Percentiles rank a stretch among this genome's conserved stretches.
These are phyloP conservation scores for Penicillium cinerascens DNA, from an alignment of 495 filamentous ascomycete species.

Conservation along the genomic window DNA sequence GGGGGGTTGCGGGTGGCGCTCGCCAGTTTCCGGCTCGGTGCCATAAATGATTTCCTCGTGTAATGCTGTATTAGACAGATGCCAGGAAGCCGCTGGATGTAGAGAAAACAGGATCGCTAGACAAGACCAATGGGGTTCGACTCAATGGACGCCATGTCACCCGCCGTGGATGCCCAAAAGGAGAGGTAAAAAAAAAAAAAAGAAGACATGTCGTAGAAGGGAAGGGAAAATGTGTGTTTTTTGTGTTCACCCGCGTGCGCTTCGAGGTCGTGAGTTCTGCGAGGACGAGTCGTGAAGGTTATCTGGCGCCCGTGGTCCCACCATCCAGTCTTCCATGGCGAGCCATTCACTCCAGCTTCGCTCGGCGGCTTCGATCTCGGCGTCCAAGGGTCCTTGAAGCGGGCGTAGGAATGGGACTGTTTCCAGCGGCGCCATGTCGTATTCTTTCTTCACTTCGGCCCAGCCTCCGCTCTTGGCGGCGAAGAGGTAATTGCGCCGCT, in stretches of 20 bases:
- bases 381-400: slow-evolving; percentile 65
- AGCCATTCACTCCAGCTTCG: slow-evolving; percentile 80
- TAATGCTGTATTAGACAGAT: slow-evolving; percentile 16
- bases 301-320: slow-evolving; percentile 59
- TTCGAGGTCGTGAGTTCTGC: slow-evolving; percentile 35
- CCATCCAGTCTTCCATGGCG: slow-evolving; percentile 96
- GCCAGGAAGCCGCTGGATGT: slow-evolving; percentile 1
- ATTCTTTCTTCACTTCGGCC: slow-evolving; percentile 81
- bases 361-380: slow-evolving; percentile 83
- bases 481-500: slow-evolving; percentile 91
- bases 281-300: slow-evolving; percentile 45
- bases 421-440: slow-evolving; percentile 79
- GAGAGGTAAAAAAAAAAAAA: slow-evolving; percentile 3
- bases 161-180: slow-evolving; percentile 5
- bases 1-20: neutral
- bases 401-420: slow-evolving; percentile 83
- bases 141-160: slow-evolving; percentile 17
- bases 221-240: neutral
- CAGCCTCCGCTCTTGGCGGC: slow-evolving; percentile 89
- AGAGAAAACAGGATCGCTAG: slow-evolving; percentile 20
- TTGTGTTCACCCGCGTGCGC: slow-evolving; percentile 26
- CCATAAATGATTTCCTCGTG: neutral
- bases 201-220: slow-evolving; percentile 4
- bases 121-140: slow-evolving; percentile 11
- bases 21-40: neutral